phyloP scores from a whole-genome alignment of 1,139 yeast genomes.

The Blastobotrys elegans region DNA sequence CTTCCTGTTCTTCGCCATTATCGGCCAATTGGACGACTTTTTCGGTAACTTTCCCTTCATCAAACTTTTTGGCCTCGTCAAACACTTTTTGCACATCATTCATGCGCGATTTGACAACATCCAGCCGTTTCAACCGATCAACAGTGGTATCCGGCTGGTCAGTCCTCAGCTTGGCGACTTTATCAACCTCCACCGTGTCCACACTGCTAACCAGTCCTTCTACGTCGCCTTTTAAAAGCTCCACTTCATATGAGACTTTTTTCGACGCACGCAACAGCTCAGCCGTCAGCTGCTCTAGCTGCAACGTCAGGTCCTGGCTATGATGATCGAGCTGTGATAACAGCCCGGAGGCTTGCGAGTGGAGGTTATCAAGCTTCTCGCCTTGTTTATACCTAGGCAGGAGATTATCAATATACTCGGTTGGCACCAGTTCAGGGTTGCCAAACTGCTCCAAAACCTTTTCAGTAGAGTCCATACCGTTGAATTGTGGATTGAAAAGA shows the following conservation, averaged over 20 bases:
- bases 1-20: conserved; percentile 22
- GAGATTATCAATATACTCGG: conserved; percentile 27
- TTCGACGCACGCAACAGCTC: conserved; percentile 29
- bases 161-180: conserved; percentile 22
- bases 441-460: conserved; percentile 27
- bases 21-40: conserved; percentile 21
- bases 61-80: conserved; percentile 26
- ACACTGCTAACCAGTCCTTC: conserved; percentile 26
- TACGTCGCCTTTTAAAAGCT: conserved; percentile 33
- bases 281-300: conserved; percentile 28
- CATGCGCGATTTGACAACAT: conserved; percentile 28
- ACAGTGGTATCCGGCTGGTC: conserved; percentile 18
- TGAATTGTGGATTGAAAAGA: neutral
- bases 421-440: conserved; percentile 31
- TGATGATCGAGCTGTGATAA: conserved; percentile 33
- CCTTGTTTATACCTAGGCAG: conserved; percentile 23
- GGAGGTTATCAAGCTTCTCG: conserved; percentile 28
- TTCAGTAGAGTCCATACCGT: conserved; percentile 11
- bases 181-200: conserved; percentile 19
- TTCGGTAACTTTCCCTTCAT: conserved; percentile 23
- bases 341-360: conserved; percentile 31
- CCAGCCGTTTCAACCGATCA: conserved; percentile 26
- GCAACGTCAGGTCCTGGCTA: conserved; percentile 31
- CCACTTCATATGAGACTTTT: conserved; percentile 34
- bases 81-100: conserved; percentile 28